A percentile compares a stretch with the other conserved stretches of the same genome.
Conservation (phyloP, 2,329 filamentous ascomycete genomes). For the Claviceps quebecensis region DNA sequence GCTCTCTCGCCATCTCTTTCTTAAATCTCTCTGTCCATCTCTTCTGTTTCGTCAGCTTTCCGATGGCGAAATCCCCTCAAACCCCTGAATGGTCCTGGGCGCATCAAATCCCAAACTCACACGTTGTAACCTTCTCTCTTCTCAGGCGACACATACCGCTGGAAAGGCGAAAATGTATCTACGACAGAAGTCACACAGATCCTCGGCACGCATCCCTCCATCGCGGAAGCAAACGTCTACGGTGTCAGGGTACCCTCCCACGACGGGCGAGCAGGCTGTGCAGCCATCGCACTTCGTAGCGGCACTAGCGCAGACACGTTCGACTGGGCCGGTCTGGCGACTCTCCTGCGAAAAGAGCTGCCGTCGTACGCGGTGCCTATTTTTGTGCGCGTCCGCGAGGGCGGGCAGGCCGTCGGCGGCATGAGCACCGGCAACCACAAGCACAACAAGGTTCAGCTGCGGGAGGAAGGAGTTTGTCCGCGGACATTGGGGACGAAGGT, state of each 20-base stretch:
- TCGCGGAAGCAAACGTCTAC: slow-evolving; percentile 57
- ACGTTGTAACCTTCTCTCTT: neutral
- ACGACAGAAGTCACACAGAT: slow-evolving; percentile 54
- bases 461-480: slow-evolving; percentile 4
- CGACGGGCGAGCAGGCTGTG: slow-evolving; percentile 54
- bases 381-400: slow-evolving; percentile 19
- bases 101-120: too few relatives aligned
- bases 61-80: too few relatives aligned
- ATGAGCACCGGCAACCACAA: slow-evolving; percentile 6
- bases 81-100: too few relatives aligned
- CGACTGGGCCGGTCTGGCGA: slow-evolving; percentile 36
- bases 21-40: neutral
- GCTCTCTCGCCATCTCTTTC: too few relatives aligned
- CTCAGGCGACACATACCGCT: slow-evolving; percentile 50
- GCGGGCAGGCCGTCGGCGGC: neutral
- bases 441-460: slow-evolving; percentile 6
- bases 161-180: slow-evolving; percentile 58
- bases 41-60: neutral
- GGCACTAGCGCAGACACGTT: slow-evolving; percentile 31
- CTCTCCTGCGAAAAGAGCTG: slow-evolving; percentile 41
- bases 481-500: slow-evolving; percentile 3
- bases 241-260: slow-evolving; percentile 51
- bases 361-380: slow-evolving; percentile 64
- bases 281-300: slow-evolving; percentile 43
- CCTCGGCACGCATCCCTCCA: slow-evolving; percentile 41